Percentiles rank a stretch among this genome's conserved stretches.
Conservation (phyloP, 192 early-diverging fungal species). For the Entomortierella chlamydospora region DNA sequence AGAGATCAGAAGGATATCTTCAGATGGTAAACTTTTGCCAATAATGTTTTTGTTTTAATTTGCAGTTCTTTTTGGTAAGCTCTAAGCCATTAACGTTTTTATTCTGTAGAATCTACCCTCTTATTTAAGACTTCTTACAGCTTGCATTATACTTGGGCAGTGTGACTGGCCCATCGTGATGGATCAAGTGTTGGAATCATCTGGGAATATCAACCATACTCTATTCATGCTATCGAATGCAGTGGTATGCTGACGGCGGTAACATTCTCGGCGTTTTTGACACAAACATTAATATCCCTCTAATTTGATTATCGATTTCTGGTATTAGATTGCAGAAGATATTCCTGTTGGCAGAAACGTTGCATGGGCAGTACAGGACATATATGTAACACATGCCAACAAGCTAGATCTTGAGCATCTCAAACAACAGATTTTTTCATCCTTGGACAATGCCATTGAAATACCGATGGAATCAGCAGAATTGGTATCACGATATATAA, state of each 20-base stretch:
- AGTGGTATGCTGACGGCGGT: background rate
- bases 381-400: background rate
- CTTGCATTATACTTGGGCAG: conserved; percentile 5
- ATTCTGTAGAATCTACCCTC: no score
- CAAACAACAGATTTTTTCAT: background rate
- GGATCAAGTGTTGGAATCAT: background rate
- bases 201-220: background rate
- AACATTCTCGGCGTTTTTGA: no score
- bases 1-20: background rate
- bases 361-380: background rate
- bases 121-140: background rate
- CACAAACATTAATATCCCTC: no score
- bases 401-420: conserved; percentile 5
- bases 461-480: conserved; percentile 4
- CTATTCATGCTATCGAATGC: background rate
- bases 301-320: background rate
- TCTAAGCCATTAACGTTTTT: no score
- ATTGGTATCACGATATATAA: background rate
- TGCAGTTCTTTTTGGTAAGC: no score
- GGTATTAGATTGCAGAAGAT: background rate
- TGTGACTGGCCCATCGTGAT: background rate
- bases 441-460: background rate
- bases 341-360: background rate
- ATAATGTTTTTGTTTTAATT: no score
- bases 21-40: background rate